Evolutionary conservation across 1,284 basidiomycete genomes (phyloP).

Genomic region (Crucibulum parvulum): DNA sequence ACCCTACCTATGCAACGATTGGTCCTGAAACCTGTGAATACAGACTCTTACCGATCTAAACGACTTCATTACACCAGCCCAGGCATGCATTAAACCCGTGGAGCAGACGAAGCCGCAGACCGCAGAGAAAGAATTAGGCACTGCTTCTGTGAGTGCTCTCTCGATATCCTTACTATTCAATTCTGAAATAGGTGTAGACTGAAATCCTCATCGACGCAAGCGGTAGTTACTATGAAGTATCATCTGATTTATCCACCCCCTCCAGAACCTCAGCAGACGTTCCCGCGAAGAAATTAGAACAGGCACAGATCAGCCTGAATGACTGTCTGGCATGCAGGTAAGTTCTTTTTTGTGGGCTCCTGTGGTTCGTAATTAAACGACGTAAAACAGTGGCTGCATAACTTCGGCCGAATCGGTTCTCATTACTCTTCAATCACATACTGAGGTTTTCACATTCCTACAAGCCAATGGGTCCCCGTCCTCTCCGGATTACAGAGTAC

Average conservation of each 20-base stretch:
- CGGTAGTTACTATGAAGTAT: conserved; percentile 83
- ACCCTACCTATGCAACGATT: neutral
- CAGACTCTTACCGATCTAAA: conserved; percentile 95
- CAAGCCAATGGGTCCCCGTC: conserved; percentile 52
- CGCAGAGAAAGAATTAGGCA: conserved; percentile 53
- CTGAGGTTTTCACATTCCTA: conserved; percentile 87
- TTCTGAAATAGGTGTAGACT: conserved; percentile 56
- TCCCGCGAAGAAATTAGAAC: conserved; percentile 71
- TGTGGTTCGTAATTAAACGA: neutral
- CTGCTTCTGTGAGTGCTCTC: conserved; percentile 59
- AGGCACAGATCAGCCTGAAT: conserved; percentile 94
- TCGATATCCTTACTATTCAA: neutral
- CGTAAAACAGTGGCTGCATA: conserved; percentile 84
- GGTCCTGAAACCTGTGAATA: neutral
- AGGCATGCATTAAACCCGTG: conserved; percentile 98
- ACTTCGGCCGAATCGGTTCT: conserved; percentile 98
- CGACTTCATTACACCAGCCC: conserved; percentile 97
- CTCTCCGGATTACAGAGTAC: conserved; percentile 52
- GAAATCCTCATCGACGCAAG: conserved; percentile 87
- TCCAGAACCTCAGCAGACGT: conserved; percentile 31
- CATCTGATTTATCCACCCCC: conserved; percentile 19
- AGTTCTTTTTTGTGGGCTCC: conserved; percentile 24
- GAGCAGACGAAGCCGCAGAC: conserved; percentile 62
- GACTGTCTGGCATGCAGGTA: conserved; percentile 94
- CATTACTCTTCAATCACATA: conserved; percentile 96